Evolutionary conservation across 73 alveolate species (phyloP).

Genomic region (Paramecium sexaurelia): DNA sequence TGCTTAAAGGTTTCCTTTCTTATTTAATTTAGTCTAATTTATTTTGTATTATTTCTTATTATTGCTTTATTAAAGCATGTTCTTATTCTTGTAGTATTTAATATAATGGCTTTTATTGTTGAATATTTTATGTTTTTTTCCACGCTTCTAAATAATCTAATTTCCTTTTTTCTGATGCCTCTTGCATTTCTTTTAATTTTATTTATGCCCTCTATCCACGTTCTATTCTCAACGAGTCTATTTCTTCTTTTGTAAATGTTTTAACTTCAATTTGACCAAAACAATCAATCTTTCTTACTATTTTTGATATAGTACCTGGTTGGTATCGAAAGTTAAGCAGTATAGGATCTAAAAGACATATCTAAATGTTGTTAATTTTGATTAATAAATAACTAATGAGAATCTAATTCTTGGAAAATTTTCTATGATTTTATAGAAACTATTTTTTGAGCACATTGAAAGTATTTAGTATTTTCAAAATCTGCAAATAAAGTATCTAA

Average conservation of each 20-base stretch:
- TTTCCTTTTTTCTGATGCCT: not conserved
- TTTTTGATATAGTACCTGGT: not conserved
- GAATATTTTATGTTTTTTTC: not conserved
- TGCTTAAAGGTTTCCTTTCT: not conserved
- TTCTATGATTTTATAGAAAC: not conserved
- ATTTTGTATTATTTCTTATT: not conserved
- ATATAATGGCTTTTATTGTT: not conserved
- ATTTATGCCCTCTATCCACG: not conserved
- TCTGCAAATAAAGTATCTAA: not conserved
- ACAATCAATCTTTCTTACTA: conserved; percentile 38
- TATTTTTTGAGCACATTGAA: not conserved
- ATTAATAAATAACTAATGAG: not conserved
- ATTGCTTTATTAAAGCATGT: not conserved
- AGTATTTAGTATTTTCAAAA: not conserved
- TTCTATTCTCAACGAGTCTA: not conserved
- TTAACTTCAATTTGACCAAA: conserved; percentile 4
- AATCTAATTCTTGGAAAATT: not conserved
- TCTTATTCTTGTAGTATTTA: not conserved
- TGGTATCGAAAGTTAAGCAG: not conserved
- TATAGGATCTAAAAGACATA: not conserved
- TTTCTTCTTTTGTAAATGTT: not conserved
- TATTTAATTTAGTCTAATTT: not conserved
- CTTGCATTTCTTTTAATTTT: not conserved
- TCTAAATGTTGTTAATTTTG: not conserved
- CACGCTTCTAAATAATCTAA: not conserved